A percentile compares a stretch with the other conserved stretches of the same genome.
These are phyloP conservation scores for Aethionema arabicum DNA, from an alignment of 345 rosid genomes.

Conservation along the genomic window DNA sequence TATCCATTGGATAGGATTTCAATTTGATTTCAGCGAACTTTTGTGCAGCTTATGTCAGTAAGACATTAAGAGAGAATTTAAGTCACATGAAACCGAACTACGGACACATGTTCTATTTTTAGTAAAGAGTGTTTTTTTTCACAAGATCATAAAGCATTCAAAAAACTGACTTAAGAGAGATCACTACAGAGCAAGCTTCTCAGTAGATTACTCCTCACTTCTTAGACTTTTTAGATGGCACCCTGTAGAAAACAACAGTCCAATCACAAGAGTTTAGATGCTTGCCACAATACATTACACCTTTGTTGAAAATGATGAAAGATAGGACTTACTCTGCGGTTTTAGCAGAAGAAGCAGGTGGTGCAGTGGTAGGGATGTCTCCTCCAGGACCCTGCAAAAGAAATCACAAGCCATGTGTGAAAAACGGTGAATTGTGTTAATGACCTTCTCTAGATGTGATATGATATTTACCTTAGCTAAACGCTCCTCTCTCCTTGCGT, in stretches of 20 bases:
- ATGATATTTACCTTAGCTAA: slow-evolving; percentile 65
- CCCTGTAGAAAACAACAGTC: slow-evolving; percentile 39
- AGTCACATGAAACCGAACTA: slow-evolving; percentile 1
- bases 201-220: slow-evolving; percentile 36
- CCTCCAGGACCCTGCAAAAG: slow-evolving; percentile 59
- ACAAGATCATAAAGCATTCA: slow-evolving; percentile 26
- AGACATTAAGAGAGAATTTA: neutral
- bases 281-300: neutral
- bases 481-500: slow-evolving; percentile 86
- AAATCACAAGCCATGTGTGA: slow-evolving; percentile 1
- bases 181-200: neutral
- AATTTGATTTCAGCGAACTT: too few species aligned
- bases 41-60: too few species aligned
- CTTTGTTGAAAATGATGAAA: neutral
- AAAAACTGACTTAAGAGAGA: slow-evolving; percentile 14
- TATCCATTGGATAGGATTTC: too few species aligned
- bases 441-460: neutral
- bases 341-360: slow-evolving; percentile 44
- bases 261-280: neutral
- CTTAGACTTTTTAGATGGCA: slow-evolving; percentile 49
- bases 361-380: slow-evolving; percentile 43
- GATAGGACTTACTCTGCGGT: slow-evolving; percentile 39
- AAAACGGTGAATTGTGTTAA: neutral
- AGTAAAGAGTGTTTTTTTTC: slow-evolving; percentile 1
- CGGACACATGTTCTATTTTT: slow-evolving; percentile 14